Conservation (phyloP, 2,329 filamentous ascomycete species). For the Exophiala spinifera region DNA sequence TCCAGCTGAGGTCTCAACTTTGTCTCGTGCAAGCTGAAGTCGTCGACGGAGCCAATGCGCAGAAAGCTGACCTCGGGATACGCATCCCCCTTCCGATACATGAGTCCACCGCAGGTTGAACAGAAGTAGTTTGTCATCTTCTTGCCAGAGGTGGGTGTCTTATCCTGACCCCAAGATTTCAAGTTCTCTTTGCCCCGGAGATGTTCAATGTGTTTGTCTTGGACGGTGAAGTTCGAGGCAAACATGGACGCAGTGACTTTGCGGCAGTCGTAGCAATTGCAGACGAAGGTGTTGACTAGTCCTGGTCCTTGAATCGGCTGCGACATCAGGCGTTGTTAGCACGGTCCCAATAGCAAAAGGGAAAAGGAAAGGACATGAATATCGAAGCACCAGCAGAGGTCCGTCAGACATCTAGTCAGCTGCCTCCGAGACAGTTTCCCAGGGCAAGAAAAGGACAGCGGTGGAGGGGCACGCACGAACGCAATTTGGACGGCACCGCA, state of each 20-base stretch:
- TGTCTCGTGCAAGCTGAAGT: slow-evolving; percentile 57
- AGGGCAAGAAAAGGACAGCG: too few species aligned
- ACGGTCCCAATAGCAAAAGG: too few species aligned
- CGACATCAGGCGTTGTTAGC: too few species aligned
- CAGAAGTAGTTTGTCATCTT: slow-evolving; percentile 64
- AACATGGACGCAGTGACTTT: slow-evolving; percentile 64
- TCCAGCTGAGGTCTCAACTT: slow-evolving; percentile 55
- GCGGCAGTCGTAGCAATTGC: slow-evolving; percentile 60
- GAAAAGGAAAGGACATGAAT: too few species aligned
- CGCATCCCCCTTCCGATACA: slow-evolving; percentile 52
- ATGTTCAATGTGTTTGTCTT: slow-evolving; percentile 46
- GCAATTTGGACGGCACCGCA: slow-evolving; percentile 55
- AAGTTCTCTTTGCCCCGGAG: slow-evolving; percentile 53
- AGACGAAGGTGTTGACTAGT: slow-evolving; percentile 53
- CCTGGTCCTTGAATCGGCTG: slow-evolving; percentile 40
- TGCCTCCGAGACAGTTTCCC: too few species aligned
- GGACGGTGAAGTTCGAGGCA: slow-evolving; percentile 56
- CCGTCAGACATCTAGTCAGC: too few species aligned
- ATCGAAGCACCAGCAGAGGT: too few species aligned
- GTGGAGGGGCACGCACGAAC: too few species aligned
- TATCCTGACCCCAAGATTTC: slow-evolving; percentile 44
- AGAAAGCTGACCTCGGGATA: slow-evolving; percentile 50
- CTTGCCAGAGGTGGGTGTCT: slow-evolving; percentile 48
- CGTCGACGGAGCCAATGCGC: slow-evolving; percentile 61
- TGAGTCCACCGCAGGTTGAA: slow-evolving; percentile 56